Conservation (phyloP, 805 yeast genomes). For the Komagataella kurtzmanii region DNA sequence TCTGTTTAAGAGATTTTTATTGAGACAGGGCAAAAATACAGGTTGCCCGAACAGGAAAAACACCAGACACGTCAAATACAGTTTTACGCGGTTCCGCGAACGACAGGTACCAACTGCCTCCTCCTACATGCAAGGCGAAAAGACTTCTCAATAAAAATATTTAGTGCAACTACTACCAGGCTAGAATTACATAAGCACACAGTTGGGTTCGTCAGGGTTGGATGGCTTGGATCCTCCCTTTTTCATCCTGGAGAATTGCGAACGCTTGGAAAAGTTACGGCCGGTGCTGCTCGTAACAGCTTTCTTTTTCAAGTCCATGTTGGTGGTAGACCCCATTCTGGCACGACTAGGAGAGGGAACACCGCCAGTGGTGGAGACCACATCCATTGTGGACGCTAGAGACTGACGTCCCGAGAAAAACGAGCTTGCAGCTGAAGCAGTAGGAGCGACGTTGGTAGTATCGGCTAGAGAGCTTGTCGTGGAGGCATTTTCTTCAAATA, state of each 20-base stretch:
- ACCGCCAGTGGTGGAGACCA: not conserved
- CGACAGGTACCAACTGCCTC: not conserved
- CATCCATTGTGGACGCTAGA: not conserved
- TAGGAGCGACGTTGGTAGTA: not conserved
- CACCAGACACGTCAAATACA: not conserved
- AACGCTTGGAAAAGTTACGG: not conserved
- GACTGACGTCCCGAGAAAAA: not conserved
- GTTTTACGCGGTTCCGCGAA: not conserved
- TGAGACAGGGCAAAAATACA: not conserved
- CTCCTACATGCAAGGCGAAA: not conserved
- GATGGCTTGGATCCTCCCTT: conserved; percentile 7
- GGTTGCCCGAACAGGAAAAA: not conserved
- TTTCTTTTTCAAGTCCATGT: not conserved
- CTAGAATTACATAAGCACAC: conserved; percentile 16
- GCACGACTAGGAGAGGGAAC: not conserved
- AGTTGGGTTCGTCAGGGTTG: conserved; percentile 7
- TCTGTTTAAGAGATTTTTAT: not conserved
- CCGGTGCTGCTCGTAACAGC: not conserved
- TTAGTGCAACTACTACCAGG: too few species aligned
- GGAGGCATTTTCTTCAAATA: not conserved
- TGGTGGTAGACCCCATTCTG: not conserved
- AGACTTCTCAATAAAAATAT: not conserved
- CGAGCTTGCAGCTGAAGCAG: not conserved
- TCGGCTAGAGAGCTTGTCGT: not conserved
- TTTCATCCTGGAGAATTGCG: not conserved